Conservation (phyloP, 208 protist genomes). For the Trypanosoma avium region DNA sequence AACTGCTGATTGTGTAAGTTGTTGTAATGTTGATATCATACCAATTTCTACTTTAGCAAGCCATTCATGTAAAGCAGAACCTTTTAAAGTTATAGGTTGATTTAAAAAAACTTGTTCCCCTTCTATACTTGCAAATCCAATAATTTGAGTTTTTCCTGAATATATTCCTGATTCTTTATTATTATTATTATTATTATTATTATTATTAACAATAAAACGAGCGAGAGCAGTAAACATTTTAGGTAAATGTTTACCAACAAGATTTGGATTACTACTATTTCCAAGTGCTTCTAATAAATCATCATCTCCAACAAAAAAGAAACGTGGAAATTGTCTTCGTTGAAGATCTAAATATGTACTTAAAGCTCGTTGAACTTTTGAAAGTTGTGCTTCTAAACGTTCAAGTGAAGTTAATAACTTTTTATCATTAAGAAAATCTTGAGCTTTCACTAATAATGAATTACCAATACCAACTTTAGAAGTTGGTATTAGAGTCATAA, state of each 20-base stretch:
- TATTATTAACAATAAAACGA: slow-evolving; percentile 63
- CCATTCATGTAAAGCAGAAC: slow-evolving; percentile 94
- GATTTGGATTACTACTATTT: slow-evolving; percentile 92
- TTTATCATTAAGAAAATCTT: slow-evolving; percentile 94
- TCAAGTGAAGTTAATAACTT: slow-evolving; percentile 90
- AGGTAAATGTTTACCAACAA: slow-evolving; percentile 97
- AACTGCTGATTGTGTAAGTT: slow-evolving; percentile 47
- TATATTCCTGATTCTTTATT: slow-evolving; percentile 18
- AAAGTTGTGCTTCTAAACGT: slow-evolving; percentile 89
- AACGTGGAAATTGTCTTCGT: slow-evolving; percentile 96
- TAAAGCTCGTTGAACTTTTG: slow-evolving; percentile 96
- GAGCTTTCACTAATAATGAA: slow-evolving; percentile 46
- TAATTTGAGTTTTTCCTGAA: slow-evolving; percentile 40
- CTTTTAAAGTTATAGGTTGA: slow-evolving; percentile 48
- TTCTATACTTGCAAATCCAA: slow-evolving; percentile 91
- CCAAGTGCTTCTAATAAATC: slow-evolving; percentile 99
- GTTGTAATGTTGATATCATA: slow-evolving; percentile 90
- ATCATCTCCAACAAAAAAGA: slow-evolving; percentile 99
- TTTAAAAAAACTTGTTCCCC: slow-evolving; percentile 93
- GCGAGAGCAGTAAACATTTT: slow-evolving; percentile 99
- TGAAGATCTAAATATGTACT: slow-evolving; percentile 98
- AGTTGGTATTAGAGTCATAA: slow-evolving; percentile 92
- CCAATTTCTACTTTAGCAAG: slow-evolving; percentile 86
- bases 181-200: slow-evolving; percentile 10
- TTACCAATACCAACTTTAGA: slow-evolving; percentile 60